Base-by-base conservation (phyloP, 305 asterid genomes). In the Fraxinus floribunda region DNA sequence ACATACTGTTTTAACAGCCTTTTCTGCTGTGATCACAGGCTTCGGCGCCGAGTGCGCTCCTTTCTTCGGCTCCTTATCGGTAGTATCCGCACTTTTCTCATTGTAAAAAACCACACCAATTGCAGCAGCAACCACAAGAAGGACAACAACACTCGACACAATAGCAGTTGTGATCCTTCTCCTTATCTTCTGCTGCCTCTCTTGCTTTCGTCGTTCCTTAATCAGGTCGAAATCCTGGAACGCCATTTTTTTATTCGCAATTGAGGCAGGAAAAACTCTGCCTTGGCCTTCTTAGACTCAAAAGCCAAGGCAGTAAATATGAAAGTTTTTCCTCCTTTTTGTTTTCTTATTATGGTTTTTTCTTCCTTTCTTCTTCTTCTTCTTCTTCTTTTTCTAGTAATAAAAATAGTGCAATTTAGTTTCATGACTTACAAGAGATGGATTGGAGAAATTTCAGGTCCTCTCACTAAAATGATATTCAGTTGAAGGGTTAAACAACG, bases 191-290 rank as follows among this genome's bases (percentile, higher is more conserved):
- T 87, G 86, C 74, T 77, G 64, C 44, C 89, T 83, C 60, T 93
- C 97, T 11, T 83, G 86, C 77, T 88, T 84, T 3, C 95, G 71
- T 75, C 98, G 97, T 76, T 91, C 93, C 0, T 91, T 83, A 60
- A 95, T 94, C 30, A 88, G 90, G 89, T 95, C 99, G 83, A 95
- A 93, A 86, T 95, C 99, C 83, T 93, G 98, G 85, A 94, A 94
- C 6, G 99, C 97, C 99, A 94, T 94, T 82, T 68, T 18, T n/a
- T 66, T n/a, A 41, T 29, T 76, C n/a, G 39, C 29, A 13, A 71
- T 35, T 20, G 66, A 66, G 81, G 77, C 84, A 82, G 87, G 81
- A 84, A 78, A 70, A 80, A 71, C 84, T 83, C 98, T 92, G 95
- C 97, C 94, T 91, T 90, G 94, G 91, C 92, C 87, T 86, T 82